Percentiles rank a stretch among this genome's conserved stretches.
phyloP scores from a whole-genome alignment of 2,329 filamentous ascomycete genomes.

The Paraconiothyrium brasiliense region DNA sequence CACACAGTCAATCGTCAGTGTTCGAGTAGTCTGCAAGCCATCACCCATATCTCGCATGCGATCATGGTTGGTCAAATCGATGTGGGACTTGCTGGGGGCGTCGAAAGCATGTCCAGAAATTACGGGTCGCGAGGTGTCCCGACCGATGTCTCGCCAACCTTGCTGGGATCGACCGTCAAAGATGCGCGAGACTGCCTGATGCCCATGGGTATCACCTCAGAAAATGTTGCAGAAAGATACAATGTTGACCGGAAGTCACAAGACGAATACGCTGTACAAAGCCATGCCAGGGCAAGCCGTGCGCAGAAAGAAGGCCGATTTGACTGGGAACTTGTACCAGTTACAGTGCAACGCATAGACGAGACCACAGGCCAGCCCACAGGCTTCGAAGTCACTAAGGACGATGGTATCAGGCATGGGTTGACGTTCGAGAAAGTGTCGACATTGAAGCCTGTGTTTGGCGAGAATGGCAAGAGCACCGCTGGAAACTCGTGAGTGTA shows the following conservation, averaged over 20 bases:
- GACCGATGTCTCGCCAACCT: slow-evolving; percentile 76
- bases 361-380: slow-evolving; percentile 78
- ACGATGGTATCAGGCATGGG: slow-evolving; percentile 90
- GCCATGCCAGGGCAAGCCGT: slow-evolving; percentile 83
- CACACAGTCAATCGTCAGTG: slow-evolving; percentile 94
- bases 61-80: slow-evolving; percentile 84
- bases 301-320: slow-evolving; percentile 91
- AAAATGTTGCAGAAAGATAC: slow-evolving; percentile 93
- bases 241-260: slow-evolving; percentile 79
- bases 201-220: slow-evolving; percentile 98
- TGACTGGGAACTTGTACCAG: slow-evolving; percentile 91
- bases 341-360: slow-evolving; percentile 81
- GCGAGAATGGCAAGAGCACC: slow-evolving; percentile 88
- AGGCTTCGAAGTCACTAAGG: slow-evolving; percentile 79
- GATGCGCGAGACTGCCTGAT: slow-evolving; percentile 86
- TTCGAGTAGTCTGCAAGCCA: slow-evolving; percentile 93
- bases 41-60: slow-evolving; percentile 90
- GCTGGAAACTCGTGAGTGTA: slow-evolving; percentile 73
- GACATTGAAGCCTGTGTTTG: slow-evolving; percentile 91
- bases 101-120: slow-evolving; percentile 89
- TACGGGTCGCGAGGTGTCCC: slow-evolving; percentile 79
- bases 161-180: slow-evolving; percentile 75
- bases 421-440: slow-evolving; percentile 82
- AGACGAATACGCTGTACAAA: slow-evolving; percentile 87
- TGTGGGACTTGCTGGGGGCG: slow-evolving; percentile 84